A percentile compares a stretch with the other conserved stretches of the same genome.
phyloP scores from a whole-genome alignment of 2,329 filamentous ascomycete species.

The Alternaria brassicae region DNA sequence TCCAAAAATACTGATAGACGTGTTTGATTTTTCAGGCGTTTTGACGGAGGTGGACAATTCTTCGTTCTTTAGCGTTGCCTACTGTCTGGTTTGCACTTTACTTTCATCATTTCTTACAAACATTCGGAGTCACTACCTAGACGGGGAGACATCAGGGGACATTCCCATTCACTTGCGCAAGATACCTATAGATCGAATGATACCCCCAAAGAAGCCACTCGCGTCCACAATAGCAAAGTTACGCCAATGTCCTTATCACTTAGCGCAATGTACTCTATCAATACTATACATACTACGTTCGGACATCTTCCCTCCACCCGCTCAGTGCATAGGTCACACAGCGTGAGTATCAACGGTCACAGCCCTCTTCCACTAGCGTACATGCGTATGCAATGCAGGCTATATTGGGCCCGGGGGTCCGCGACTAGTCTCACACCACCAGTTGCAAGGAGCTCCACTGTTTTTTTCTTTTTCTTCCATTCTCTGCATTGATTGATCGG shows the following conservation, averaged over 20 bases:
- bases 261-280: not conserved
- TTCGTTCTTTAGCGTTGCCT: not conserved
- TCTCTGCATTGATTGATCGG: not conserved
- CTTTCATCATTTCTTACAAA: not conserved
- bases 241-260: not conserved
- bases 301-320: not conserved
- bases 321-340: not conserved
- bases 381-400: conserved; percentile 7
- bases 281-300: not conserved
- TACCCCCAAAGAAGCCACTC: conserved; percentile 12
- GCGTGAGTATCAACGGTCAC: not conserved
- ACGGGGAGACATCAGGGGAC: not conserved
- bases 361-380: not conserved
- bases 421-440: not conserved
- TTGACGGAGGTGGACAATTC: not conserved
- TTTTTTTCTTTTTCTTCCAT: not conserved
- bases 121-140: not conserved
- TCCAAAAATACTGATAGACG: not conserved
- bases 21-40: not conserved
- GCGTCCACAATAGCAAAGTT: not conserved
- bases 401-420: not conserved
- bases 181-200: conserved; percentile 21
- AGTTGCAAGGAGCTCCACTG: not conserved
- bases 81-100: not conserved
- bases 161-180: conserved; percentile 7